Conservation (phyloP, 225 moss, liverwort and hornwort species). For the Marchantia paleacea region DNA sequence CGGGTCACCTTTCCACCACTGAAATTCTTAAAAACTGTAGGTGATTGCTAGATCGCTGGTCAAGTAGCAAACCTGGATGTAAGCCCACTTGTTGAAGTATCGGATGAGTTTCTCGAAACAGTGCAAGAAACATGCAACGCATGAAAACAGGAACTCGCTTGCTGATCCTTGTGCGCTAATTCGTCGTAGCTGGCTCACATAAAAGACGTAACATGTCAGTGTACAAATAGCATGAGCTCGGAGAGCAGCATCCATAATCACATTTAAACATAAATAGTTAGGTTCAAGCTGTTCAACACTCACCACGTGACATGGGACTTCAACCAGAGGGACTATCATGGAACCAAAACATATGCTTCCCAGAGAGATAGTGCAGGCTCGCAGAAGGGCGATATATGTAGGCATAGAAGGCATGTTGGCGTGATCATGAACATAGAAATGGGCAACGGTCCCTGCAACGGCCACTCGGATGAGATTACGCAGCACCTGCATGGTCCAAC, state of each 20-base stretch:
- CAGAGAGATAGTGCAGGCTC: conserved; percentile 73
- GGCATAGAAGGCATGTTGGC: conserved; percentile 51
- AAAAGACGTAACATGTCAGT: too few species aligned
- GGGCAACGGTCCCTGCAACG: conserved; percentile 63
- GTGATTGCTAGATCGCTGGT: too few species aligned
- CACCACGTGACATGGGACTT: conserved; percentile 59
- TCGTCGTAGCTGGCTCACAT: conserved; percentile 57
- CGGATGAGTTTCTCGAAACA: conserved; percentile 51
- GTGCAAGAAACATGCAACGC: conserved; percentile 73
- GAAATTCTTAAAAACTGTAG: too few species aligned
- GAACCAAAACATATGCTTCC: conserved; percentile 94
- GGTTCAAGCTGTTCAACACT: conserved; percentile 46
- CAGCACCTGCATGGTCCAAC: conserved; percentile 92
- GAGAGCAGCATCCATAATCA: too few species aligned
- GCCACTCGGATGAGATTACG: conserved; percentile 93
- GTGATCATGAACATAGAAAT: conserved; percentile 60
- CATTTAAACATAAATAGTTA: neutral
- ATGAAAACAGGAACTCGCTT: conserved; percentile 90
- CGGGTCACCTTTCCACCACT: too few species aligned
- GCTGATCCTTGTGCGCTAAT: conserved; percentile 77
- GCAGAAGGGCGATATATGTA: conserved; percentile 49
- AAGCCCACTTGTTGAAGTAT: conserved; percentile 95
- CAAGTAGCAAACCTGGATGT: conserved; percentile 56
- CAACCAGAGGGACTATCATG: conserved; percentile 64
- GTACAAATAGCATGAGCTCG: too few species aligned